Evolutionary conservation across 2,329 filamentous ascomycete genomes (phyloP).

Genomic region (Sporothrix protearum): DNA sequence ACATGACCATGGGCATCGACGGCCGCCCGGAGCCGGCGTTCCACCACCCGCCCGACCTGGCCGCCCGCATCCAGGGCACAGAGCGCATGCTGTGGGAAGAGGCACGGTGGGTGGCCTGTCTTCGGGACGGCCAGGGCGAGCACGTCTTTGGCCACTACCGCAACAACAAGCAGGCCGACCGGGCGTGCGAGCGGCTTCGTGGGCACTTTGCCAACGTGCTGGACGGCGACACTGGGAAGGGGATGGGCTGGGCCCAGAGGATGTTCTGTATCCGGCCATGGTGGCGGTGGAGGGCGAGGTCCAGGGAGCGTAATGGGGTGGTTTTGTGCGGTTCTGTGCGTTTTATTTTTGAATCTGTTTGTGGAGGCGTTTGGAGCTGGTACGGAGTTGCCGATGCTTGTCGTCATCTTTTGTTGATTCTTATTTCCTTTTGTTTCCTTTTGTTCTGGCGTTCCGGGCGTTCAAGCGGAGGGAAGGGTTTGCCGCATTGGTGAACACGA

Average conservation of each 20-base stretch:
- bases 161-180: constrained; percentile 9
- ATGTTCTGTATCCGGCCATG: constrained; percentile 17
- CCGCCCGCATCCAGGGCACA: constrained; percentile 33
- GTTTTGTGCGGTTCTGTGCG: too few species aligned
- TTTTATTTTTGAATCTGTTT: too few species aligned
- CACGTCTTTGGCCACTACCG: constrained; percentile 27
- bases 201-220: constrained; percentile 18
- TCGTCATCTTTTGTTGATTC: not conserved
- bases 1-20: constrained; percentile 29
- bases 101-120: constrained; percentile 34
- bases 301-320: not conserved
- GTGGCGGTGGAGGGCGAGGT: not conserved
- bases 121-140: constrained; percentile 21
- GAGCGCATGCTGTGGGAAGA: constrained; percentile 37
- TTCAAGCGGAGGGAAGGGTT: not conserved
- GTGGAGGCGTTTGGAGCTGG: not conserved
- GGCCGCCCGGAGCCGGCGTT: constrained; percentile 34
- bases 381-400: not conserved
- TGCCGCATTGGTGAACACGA: not conserved
- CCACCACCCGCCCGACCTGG: constrained; percentile 30
- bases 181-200: constrained; percentile 16
- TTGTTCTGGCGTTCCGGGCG: not conserved
- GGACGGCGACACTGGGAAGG: constrained; percentile 8
- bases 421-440: not conserved
- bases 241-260: constrained; percentile 14